Evolutionary conservation across 495 filamentous ascomycete species (phyloP).

Genomic region (Penicillium diatomitis): DNA sequence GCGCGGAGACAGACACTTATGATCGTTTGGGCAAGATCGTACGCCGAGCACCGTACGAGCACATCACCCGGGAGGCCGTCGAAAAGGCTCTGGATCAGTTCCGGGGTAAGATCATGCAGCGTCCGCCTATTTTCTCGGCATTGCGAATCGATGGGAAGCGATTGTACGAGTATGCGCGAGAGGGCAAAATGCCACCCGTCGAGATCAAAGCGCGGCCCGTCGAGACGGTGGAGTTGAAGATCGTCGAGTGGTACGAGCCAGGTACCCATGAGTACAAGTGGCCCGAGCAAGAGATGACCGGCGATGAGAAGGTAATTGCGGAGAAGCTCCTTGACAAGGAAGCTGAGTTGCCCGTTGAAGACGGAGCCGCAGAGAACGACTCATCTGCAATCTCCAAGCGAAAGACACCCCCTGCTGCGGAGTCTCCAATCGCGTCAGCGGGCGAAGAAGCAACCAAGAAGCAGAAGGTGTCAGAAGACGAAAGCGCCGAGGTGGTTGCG

Average conservation of each 20-base stretch:
- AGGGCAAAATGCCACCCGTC: slow-evolving; percentile 71
- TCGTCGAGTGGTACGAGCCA: slow-evolving; percentile 81
- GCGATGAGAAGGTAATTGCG: slow-evolving; percentile 61
- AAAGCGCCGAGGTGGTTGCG: slow-evolving; percentile 7
- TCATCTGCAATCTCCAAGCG: slow-evolving; percentile 16
- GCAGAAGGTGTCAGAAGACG: slow-evolving; percentile 25
- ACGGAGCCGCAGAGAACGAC: slow-evolving; percentile 8
- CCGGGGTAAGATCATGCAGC: slow-evolving; percentile 80
- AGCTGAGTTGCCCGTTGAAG: slow-evolving; percentile 17
- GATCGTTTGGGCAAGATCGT: slow-evolving; percentile 78
- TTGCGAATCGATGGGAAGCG: slow-evolving; percentile 83
- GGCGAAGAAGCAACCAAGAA: slow-evolving; percentile 23
- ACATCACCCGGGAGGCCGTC: slow-evolving; percentile 68
- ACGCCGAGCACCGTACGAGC: slow-evolving; percentile 58
- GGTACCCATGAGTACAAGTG: slow-evolving; percentile 63
- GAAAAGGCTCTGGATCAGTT: slow-evolving; percentile 69
- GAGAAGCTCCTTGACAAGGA: slow-evolving; percentile 54
- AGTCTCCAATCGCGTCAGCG: slow-evolving; percentile 12
- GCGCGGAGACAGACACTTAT: slow-evolving; percentile 87
- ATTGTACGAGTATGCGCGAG: slow-evolving; percentile 90
- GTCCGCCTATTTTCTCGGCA: slow-evolving; percentile 87
- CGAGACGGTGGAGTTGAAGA: slow-evolving; percentile 61
- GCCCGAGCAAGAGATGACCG: slow-evolving; percentile 64
- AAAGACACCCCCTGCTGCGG: slow-evolving; percentile 24
- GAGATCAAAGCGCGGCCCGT: slow-evolving; percentile 77